phyloP scores from a whole-genome alignment of 768 basidiomycete genomes.

The Roridomyces roridus region DNA sequence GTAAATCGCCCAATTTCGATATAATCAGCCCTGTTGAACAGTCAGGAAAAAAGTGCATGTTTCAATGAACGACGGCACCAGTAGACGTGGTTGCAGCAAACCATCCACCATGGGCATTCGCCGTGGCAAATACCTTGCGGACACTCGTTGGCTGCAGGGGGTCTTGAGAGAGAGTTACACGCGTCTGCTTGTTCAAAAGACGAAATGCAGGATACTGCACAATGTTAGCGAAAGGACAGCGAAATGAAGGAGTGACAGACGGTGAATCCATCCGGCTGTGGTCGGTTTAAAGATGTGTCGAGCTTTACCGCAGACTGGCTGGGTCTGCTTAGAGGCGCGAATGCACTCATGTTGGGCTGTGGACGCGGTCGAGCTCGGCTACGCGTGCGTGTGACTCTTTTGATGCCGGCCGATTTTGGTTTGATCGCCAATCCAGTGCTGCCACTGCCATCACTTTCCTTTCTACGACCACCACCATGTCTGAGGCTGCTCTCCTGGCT shows the following conservation, averaged over 20 bases:
- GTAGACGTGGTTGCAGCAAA: conserved; percentile 62
- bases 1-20: conserved; percentile 68
- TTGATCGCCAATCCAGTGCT: too few species aligned
- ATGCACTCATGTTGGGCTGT: conserved; percentile 35
- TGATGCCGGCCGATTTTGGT: too few species aligned
- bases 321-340: conserved; percentile 46
- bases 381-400: conserved; percentile 13
- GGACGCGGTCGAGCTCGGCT: not conserved
- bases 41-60: not conserved
- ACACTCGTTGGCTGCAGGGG: conserved; percentile 43
- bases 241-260: conserved; percentile 34
- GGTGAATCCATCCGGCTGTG: conserved; percentile 51
- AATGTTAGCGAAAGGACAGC: conserved; percentile 4
- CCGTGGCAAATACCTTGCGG: conserved; percentile 61
- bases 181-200: conserved; percentile 64
- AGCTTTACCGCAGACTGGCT: conserved; percentile 42
- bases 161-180: conserved; percentile 64
- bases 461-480: conserved; percentile 12
- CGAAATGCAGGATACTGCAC: conserved; percentile 55
- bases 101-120: conserved; percentile 65
- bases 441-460: not conserved
- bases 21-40: conserved; percentile 57
- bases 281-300: conserved; percentile 44
- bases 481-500: conserved; percentile 52
- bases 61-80: not conserved